Conservation (phyloP, 1,284 basidiomycete genomes). For the Trichosporon asahii region DNA sequence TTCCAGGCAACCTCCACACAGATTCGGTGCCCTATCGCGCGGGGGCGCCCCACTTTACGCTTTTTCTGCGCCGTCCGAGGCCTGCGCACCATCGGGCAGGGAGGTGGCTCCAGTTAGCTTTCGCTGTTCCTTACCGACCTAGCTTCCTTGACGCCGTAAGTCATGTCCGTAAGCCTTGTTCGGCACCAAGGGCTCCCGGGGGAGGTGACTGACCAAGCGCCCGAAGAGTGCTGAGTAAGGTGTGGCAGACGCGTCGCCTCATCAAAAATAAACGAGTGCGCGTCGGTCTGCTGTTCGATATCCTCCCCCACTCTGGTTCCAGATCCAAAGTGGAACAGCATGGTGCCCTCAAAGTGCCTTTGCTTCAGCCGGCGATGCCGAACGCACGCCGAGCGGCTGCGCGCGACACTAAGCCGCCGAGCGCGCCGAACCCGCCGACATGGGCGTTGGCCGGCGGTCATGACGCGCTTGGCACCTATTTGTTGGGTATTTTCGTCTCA, state of each 20-base stretch:
- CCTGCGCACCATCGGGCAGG: neutral
- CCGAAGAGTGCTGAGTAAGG: neutral
- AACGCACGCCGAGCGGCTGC: neutral
- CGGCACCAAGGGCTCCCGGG: neutral
- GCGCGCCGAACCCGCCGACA: neutral
- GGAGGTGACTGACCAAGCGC: neutral
- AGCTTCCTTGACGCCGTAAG: neutral
- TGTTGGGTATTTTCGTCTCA: neutral
- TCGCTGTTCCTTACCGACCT: neutral
- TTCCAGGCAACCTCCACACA: neutral
- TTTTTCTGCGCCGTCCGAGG: neutral
- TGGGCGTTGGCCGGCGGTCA: neutral
- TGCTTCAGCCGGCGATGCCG: no score
- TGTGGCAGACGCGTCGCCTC: neutral
- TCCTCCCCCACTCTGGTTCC: neutral
- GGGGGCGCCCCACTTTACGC: neutral
- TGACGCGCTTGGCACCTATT: neutral
- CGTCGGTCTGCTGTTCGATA: neutral
- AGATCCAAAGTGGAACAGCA: no score
- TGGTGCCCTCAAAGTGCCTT: no score
- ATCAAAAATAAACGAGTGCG: neutral
- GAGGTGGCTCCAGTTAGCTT: neutral
- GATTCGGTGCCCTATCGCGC: neutral
- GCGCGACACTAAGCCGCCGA: neutral
- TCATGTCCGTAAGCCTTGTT: neutral